Base-by-base conservation (phyloP, 108 stramenopile genomes). In the Cyclostephanos invisitatus region DNA sequence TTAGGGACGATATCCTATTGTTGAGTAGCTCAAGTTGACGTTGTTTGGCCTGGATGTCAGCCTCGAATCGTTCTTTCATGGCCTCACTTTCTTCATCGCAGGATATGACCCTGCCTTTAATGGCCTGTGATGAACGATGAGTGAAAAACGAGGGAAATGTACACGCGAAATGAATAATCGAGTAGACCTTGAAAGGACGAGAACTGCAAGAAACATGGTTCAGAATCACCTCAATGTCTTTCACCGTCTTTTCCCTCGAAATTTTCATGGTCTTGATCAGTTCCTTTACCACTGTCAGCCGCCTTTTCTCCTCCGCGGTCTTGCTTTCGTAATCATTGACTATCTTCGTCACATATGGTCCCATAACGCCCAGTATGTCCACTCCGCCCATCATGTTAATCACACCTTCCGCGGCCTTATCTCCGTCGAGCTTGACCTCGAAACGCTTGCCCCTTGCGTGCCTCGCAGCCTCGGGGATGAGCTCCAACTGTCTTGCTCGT, bases 1-100 rank as follows among this genome's bases (percentile, higher is more conserved):
- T 85, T 54, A 92, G 84, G 38, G 90, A 77, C 14, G 78, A 78
- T 12, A 91, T 87, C 68, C 85, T 90, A 5, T 68, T 61, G 48
- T 90, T 83, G 67, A 91, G 69, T 18, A 80, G 67, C 48, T 87
- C 85, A 7, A 81, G 78, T 79, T 96, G 89, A 24, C 83, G 46
- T 20, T 74, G 54, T 51, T 89, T 88, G 28, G 82, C 86, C 15
- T 76, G 72, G 27, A 91, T 60, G 55, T 88, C 85, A 0, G 78
- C 81, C 47, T 91, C 81, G 6, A 91, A 81, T 22, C 83, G 66
- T 54, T 85, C 71, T 47, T 79, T 67, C 60, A 87, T 85, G 9
- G 54, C 54, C 7, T 71, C 62, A 47, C 80, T 63, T 55, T 83
- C 81, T 58, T 86, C 87, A 53, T 90, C 78, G 54, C 64, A 66